These are phyloP conservation scores for Arabis alpina DNA, from an alignment of 345 rosid species.

Conservation along the genomic window DNA sequence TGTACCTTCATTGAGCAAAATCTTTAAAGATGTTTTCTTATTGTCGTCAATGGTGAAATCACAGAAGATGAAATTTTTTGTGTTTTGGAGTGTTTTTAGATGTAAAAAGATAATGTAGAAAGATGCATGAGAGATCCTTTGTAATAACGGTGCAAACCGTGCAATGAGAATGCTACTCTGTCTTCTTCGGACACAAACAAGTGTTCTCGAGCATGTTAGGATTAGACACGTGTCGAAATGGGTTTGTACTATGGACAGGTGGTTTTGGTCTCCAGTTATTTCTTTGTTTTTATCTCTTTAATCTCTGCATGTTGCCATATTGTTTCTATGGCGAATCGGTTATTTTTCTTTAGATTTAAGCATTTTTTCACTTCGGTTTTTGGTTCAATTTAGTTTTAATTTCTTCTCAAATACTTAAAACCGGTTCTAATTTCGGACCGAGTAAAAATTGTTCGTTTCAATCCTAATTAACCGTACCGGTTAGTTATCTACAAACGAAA, in stretches of 20 bases:
- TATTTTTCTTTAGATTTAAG: slow-evolving; percentile 43
- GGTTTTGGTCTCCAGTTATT: slow-evolving; percentile 41
- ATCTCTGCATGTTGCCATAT: slow-evolving; percentile 37
- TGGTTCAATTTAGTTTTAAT: background rate
- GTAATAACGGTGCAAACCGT: slow-evolving; percentile 39
- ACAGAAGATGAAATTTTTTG: slow-evolving; percentile 1
- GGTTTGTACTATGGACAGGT: slow-evolving; percentile 36
- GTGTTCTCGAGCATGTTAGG: slow-evolving; percentile 38
- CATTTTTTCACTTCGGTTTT: slow-evolving; percentile 39
- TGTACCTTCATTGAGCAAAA: slow-evolving; percentile 53
- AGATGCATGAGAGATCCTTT: slow-evolving; percentile 16
- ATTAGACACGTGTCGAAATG: slow-evolving; percentile 31
- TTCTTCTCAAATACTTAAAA: background rate
- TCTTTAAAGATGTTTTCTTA: background rate
- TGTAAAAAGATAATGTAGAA: slow-evolving; percentile 29
- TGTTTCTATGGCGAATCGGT: slow-evolving; percentile 10
- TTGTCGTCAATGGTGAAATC: no score
- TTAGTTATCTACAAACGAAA: background rate
- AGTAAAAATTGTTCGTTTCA: background rate
- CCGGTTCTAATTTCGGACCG: background rate
- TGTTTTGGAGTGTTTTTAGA: slow-evolving; percentile 13
- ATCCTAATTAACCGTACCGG: background rate
- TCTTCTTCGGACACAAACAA: slow-evolving; percentile 36
- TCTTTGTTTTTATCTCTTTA: slow-evolving; percentile 27
- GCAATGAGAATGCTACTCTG: slow-evolving; percentile 42